Percentiles rank a stretch among this genome's conserved stretches.
Evolutionary conservation across 1,284 basidiomycete species (phyloP).

Genomic region (Cutaneotrichosporon spelunceum): DNA sequence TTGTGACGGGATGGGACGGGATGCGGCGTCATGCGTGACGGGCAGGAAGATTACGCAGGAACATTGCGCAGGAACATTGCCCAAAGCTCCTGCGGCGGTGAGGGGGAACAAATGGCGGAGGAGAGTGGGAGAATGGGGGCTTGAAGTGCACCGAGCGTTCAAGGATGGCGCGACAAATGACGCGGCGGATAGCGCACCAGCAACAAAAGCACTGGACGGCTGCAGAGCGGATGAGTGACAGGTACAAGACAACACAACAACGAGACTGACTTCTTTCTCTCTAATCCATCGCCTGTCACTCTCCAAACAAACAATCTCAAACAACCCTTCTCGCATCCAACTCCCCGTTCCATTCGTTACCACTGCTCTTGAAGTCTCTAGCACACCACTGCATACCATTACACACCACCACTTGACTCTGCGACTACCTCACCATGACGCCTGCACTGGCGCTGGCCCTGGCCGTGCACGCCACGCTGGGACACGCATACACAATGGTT

Average conservation of each 20-base stretch:
- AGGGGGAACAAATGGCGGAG: too few relatives aligned
- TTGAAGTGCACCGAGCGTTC: too few relatives aligned
- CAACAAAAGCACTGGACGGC: too few relatives aligned
- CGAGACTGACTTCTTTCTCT: slow-evolving; percentile 11
- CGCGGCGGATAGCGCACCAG: too few relatives aligned
- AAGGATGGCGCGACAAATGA: too few relatives aligned
- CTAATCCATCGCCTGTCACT: neutral
- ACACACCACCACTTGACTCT: neutral
- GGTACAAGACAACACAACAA: neutral
- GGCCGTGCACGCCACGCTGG: neutral
- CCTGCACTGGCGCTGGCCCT: neutral
- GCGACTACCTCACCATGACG: neutral
- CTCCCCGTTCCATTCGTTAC: neutral
- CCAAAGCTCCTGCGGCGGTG: neutral
- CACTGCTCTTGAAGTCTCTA: neutral
- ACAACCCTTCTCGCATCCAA: neutral
- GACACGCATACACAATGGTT: neutral
- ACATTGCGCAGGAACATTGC: too few relatives aligned
- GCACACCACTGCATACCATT: neutral
- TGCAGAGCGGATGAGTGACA: too few relatives aligned
- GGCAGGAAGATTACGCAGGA: too few relatives aligned
- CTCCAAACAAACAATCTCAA: slow-evolving; percentile 4
- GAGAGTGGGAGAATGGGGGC: too few relatives aligned
- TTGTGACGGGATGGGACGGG: too few relatives aligned
- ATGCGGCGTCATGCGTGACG: too few relatives aligned